These are phyloP conservation scores for Aspergillus awamori DNA, from an alignment of 2,329 filamentous ascomycete genomes.

Conservation along the genomic window DNA sequence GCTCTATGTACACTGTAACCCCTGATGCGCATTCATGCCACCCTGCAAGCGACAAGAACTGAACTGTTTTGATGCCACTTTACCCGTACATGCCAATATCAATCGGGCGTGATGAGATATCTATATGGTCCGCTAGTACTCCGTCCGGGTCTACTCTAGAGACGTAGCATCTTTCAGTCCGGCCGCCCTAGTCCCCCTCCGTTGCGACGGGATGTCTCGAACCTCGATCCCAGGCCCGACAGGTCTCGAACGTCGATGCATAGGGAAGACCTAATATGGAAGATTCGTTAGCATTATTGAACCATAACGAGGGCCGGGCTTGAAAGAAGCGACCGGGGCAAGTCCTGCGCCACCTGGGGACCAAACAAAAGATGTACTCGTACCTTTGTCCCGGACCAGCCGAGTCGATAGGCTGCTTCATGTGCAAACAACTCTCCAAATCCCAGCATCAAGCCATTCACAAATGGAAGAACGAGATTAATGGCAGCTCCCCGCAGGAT, in stretches of 20 bases:
- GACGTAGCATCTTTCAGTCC: conserved; percentile 68
- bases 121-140: conserved; percentile 9
- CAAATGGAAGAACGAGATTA: conserved; percentile 91
- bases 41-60: background rate
- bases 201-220: conserved; percentile 64
- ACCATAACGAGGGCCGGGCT: background rate
- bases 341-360: too few species aligned
- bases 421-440: conserved; percentile 97
- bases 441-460: conserved; percentile 97
- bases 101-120: conserved; percentile 8
- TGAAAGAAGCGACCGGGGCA: background rate
- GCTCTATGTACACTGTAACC: conserved; percentile 39
- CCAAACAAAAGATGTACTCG: conserved; percentile 25
- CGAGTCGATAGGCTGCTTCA: conserved; percentile 87
- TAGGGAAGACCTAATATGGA: conserved; percentile 57
- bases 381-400: conserved; percentile 95
- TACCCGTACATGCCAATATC: background rate
- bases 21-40: conserved; percentile 1
- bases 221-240: conserved; percentile 84
- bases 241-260: conserved; percentile 64
- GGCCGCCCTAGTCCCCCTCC: conserved; percentile 53
- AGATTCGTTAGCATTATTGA: background rate
- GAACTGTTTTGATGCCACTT: background rate
- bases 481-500: conserved; percentile 87
- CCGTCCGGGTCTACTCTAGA: conserved; percentile 59